Percentiles rank a stretch among this genome's conserved stretches.
Evolutionary conservation across 2,329 filamentous ascomycete genomes (phyloP).

Genomic region (Ophiobolus disseminans): DNA sequence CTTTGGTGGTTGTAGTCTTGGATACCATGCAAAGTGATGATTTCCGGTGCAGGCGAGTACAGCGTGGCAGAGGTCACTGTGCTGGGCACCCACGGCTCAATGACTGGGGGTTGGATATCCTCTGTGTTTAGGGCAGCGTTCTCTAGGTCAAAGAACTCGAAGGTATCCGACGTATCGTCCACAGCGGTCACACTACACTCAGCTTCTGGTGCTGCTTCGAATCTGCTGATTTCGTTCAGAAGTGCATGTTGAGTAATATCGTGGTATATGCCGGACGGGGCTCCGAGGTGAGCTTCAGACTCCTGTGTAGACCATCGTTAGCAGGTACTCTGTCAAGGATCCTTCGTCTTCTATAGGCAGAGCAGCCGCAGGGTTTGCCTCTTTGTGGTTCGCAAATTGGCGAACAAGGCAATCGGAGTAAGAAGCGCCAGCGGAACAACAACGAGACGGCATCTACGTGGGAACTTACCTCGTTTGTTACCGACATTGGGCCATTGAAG

Average conservation of each 20-base stretch:
- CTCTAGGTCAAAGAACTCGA: slow-evolving; percentile 8
- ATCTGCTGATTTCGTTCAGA: not conserved
- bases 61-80: not conserved
- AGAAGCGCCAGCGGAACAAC: not conserved
- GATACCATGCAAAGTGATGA: not conserved
- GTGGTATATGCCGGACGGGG: not conserved
- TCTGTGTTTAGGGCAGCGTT: not conserved
- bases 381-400: not conserved
- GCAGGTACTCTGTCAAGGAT: not conserved
- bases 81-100: not conserved
- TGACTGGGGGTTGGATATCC: not conserved
- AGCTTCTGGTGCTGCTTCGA: not conserved
- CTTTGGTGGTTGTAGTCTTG: too few species aligned
- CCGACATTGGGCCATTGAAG: not conserved
- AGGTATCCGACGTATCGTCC: not conserved
- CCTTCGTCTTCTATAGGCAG: not conserved
- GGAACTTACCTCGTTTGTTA: not conserved
- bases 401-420: slow-evolving; percentile 2
- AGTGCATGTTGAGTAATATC: not conserved
- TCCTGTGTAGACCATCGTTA: not conserved
- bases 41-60: not conserved
- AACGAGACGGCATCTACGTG: slow-evolving; percentile 3
- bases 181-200: not conserved
- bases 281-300: not conserved
- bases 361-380: not conserved